Base-by-base conservation (phyloP, 2,329 filamentous ascomycete genomes). In the Curvularia spicifera region DNA sequence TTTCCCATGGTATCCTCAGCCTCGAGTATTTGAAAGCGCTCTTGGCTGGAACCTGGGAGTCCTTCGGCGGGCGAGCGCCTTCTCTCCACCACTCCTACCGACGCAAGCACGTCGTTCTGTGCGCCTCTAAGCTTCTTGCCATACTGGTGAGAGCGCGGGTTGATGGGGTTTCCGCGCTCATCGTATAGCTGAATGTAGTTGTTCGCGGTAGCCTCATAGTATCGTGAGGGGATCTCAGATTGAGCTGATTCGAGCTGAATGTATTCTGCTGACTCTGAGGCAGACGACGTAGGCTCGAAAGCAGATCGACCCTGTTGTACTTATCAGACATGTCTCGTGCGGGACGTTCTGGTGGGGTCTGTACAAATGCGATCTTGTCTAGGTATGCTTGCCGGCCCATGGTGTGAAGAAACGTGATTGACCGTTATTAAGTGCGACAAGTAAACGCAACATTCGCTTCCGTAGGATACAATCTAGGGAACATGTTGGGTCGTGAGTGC, bases 31-130 rank as follows among this genome's bases (percentile, higher is more conserved):
- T 71, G 66, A n/a, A 75, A 26, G 13, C 67, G 69, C 28, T 71
- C 65, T 45, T 71, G 63, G 33, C 67, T 71, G 2, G 70, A 62
- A 35, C 69, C 70, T 5, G 72, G 68, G 24, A 74, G 66, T 7
- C 60, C 64, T 18, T 70, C 63, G 15, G 66, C 63, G 4, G 69
- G 69, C 26, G 69, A 66, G 15, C 53, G 64, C 9, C 70, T 77
- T 56, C 77, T 71, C 64, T 81, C 79, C 0, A 82, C 78, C 0
- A 82, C 79, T 20, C 80, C 81, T 9, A 82, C 78, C 0, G 80
- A 76, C 20, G 77, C 78, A 5, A 82, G 73, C 1, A 82, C 77
- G 61, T 81, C 79, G 45, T 83, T 83, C 54, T 81, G 78, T 7
- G 81, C 80, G 51, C 77, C 74, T 51, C 81, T 73, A 37, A 80